A percentile compares a stretch with the other conserved stretches of the same genome.
These are phyloP conservation scores for Lachnellula hyalina DNA, from an alignment of 2,329 filamentous ascomycete genomes.

Conservation along the genomic window DNA sequence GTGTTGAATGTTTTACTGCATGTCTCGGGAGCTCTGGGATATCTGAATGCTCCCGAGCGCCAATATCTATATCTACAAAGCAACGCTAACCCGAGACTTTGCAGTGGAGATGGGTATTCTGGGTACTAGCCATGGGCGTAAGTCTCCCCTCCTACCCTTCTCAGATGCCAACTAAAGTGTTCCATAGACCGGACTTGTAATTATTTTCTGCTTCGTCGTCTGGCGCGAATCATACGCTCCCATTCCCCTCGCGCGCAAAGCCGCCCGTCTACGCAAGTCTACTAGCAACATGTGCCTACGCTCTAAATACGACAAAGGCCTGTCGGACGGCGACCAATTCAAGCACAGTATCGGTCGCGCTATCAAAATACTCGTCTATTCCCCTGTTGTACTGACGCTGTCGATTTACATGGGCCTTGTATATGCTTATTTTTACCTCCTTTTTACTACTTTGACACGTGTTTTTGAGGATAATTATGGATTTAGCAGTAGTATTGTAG, in stretches of 20 bases:
- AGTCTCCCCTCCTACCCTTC: neutral
- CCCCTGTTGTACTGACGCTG: slow-evolving; percentile 35
- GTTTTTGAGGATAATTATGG: slow-evolving; percentile 41
- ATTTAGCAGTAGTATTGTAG: slow-evolving; percentile 33
- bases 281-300: slow-evolving; percentile 36
- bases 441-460: slow-evolving; percentile 43
- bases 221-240: slow-evolving; percentile 43
- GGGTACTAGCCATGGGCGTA: slow-evolving; percentile 37
- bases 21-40: too few species aligned
- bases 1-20: too few species aligned
- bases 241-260: slow-evolving; percentile 38
- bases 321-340: neutral
- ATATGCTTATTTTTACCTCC: slow-evolving; percentile 47
- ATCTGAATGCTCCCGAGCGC: too few species aligned
- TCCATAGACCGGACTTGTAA: slow-evolving; percentile 29
- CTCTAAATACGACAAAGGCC: slow-evolving; percentile 16
- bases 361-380: slow-evolving; percentile 34
- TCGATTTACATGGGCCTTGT: slow-evolving; percentile 43
- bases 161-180: neutral
- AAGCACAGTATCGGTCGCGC: slow-evolving; percentile 32
- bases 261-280: slow-evolving; percentile 41
- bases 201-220: slow-evolving; percentile 17
- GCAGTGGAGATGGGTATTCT: slow-evolving; percentile 48
- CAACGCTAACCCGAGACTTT: slow-evolving; percentile 25
- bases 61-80: too few species aligned